Evolutionary conservation across 805 yeast genomes (phyloP).

Genomic region (Hanseniaspora singularis): DNA sequence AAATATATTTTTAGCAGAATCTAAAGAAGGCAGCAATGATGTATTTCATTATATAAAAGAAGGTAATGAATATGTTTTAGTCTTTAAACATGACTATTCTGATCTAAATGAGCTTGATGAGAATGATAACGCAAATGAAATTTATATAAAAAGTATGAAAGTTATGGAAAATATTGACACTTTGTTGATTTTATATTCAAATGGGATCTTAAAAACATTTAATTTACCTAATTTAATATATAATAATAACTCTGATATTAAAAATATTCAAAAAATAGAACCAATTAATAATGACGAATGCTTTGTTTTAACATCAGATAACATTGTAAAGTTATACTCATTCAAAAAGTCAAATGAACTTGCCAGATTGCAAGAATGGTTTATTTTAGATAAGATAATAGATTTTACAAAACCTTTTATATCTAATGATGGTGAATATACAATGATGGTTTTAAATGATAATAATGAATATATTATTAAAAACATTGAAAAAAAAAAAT

Average conservation of each 20-base stretch:
- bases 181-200: not conserved
- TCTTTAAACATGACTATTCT: slow-evolving; percentile 11
- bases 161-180: not conserved
- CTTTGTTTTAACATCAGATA: not conserved
- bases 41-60: slow-evolving; percentile 12
- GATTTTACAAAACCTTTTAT: not conserved
- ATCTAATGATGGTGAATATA: not conserved
- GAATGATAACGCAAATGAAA: not conserved
- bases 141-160: slow-evolving; percentile 1
- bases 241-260: slow-evolving; percentile 2
- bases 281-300: not conserved
- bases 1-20: slow-evolving; percentile 5
- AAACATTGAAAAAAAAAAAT: no score
- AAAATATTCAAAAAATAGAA: slow-evolving; percentile 3
- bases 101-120: not conserved
- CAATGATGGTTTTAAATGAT: not conserved
- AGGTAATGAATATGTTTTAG: not conserved
- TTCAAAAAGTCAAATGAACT: not conserved
- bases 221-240: slow-evolving; percentile 8
- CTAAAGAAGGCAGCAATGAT: not conserved
- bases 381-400: not conserved
- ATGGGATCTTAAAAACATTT: slow-evolving; percentile 8
- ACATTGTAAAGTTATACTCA: not conserved
- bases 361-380: not conserved
- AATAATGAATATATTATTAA: not conserved